These are phyloP conservation scores for Periconia sp. DNA, from an alignment of 2,329 filamentous ascomycete species.

Conservation along the genomic window DNA sequence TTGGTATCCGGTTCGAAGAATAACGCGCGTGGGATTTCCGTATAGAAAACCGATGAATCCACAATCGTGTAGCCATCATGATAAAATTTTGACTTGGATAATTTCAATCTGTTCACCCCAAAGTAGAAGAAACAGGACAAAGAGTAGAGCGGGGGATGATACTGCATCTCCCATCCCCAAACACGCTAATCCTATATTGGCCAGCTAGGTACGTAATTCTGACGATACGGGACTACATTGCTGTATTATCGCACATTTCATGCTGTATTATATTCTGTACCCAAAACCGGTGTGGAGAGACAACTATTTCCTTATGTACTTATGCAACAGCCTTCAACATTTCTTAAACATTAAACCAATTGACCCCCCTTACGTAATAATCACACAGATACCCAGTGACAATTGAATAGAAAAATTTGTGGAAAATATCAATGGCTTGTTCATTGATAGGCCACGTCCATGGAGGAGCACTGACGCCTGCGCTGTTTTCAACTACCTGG, in stretches of 20 bases:
- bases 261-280: background rate
- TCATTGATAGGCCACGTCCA: constrained; percentile 40
- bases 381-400: constrained; percentile 32
- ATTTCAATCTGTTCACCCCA: too few species aligned
- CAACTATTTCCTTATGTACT: background rate
- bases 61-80: too few species aligned
- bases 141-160: too few species aligned
- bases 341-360: constrained; percentile 19
- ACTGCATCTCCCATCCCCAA: too few species aligned
- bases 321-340: background rate
- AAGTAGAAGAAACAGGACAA: background rate
- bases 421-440: constrained; percentile 33
- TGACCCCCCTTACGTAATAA: constrained; percentile 15
- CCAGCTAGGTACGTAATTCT: too few species aligned
- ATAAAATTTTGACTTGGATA: too few species aligned
- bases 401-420: constrained; percentile 31
- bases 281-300: too few species aligned
- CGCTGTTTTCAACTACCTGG: constrained; percentile 32
- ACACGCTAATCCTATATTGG: too few species aligned
- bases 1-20: too few species aligned
- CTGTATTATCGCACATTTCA: background rate
- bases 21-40: too few species aligned
- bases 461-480: constrained; percentile 29
- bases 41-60: too few species aligned
- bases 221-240: too few species aligned